phyloP scores from a whole-genome alignment of 1,284 basidiomycete species.

The Cryptococcus jaspeensis region DNA sequence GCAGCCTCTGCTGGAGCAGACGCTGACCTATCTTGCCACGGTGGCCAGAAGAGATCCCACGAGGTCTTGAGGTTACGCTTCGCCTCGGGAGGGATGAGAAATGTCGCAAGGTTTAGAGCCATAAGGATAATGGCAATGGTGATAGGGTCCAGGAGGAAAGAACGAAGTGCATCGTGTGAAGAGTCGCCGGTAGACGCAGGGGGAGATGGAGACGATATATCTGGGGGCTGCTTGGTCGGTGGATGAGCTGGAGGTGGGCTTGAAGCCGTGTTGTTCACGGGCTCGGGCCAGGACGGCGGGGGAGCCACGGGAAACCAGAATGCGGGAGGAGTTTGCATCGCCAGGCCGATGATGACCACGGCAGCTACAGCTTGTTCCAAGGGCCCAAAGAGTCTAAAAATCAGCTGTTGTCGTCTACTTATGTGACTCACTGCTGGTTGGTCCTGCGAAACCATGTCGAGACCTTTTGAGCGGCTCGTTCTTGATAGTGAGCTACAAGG shows the following conservation, averaged over 20 bases:
- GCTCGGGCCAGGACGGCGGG: background rate
- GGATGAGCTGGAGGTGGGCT: background rate
- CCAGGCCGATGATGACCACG: slow-evolving; percentile 30
- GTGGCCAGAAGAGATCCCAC: slow-evolving; percentile 35
- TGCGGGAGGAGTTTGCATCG: slow-evolving; percentile 18
- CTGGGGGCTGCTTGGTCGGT: background rate
- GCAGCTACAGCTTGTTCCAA: slow-evolving; percentile 35
- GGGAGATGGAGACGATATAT: background rate
- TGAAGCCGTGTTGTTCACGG: background rate
- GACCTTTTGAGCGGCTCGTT: background rate
- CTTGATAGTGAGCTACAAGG: slow-evolving; percentile 22
- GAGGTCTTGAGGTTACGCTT: slow-evolving; percentile 16
- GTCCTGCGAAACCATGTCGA: slow-evolving; percentile 10
- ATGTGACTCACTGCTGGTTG: slow-evolving; percentile 15
- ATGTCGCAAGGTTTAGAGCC: slow-evolving; percentile 14
- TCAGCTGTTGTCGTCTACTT: background rate
- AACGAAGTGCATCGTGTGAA: background rate
- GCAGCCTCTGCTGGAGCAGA: too few relatives aligned
- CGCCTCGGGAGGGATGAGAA: slow-evolving; percentile 15
- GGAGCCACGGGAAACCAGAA: background rate
- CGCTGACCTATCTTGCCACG: slow-evolving; percentile 27
- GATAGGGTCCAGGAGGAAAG: slow-evolving; percentile 8
- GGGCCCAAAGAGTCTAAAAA: slow-evolving; percentile 33
- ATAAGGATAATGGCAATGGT: slow-evolving; percentile 13
- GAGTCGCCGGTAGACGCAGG: background rate